Evolutionary conservation across 768 basidiomycete genomes (phyloP).

Genomic region (Boletus speciosus): DNA sequence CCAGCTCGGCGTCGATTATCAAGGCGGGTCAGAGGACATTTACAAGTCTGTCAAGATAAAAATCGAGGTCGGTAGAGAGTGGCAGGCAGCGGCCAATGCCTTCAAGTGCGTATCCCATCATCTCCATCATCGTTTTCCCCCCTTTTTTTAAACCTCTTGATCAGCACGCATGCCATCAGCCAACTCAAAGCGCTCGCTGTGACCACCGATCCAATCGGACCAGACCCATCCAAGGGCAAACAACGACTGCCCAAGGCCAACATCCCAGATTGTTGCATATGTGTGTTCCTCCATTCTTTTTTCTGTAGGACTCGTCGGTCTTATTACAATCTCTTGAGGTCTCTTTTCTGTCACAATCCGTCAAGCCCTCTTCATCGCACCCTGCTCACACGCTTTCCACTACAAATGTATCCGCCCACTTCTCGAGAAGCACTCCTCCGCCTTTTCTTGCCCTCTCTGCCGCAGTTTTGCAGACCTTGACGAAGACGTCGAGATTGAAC

Average conservation of each 20-base stretch:
- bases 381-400: slow-evolving; percentile 94
- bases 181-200: slow-evolving; percentile 73
- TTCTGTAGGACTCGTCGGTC: background rate
- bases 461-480: slow-evolving; percentile 93
- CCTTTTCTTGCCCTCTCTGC: slow-evolving; percentile 94
- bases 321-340: slow-evolving; percentile 32
- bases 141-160: background rate
- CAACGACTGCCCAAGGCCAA: slow-evolving; percentile 34
- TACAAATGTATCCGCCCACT: slow-evolving; percentile 97
- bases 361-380: slow-evolving; percentile 96
- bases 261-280: slow-evolving; percentile 91
- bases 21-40: slow-evolving; percentile 94
- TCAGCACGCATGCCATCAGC: slow-evolving; percentile 69
- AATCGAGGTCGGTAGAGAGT: slow-evolving; percentile 85
- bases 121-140: background rate
- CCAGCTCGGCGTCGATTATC: slow-evolving; percentile 96
- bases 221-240: slow-evolving; percentile 20
- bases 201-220: slow-evolving; percentile 24
- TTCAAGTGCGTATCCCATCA: slow-evolving; percentile 63
- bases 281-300: slow-evolving; percentile 42
- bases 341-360: slow-evolving; percentile 88
- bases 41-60: slow-evolving; percentile 97
- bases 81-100: slow-evolving; percentile 84
- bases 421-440: slow-evolving; percentile 82
- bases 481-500: slow-evolving; percentile 84